phyloP scores from a whole-genome alignment of 345 rosid species.

The Trapa bicornis region DNA sequence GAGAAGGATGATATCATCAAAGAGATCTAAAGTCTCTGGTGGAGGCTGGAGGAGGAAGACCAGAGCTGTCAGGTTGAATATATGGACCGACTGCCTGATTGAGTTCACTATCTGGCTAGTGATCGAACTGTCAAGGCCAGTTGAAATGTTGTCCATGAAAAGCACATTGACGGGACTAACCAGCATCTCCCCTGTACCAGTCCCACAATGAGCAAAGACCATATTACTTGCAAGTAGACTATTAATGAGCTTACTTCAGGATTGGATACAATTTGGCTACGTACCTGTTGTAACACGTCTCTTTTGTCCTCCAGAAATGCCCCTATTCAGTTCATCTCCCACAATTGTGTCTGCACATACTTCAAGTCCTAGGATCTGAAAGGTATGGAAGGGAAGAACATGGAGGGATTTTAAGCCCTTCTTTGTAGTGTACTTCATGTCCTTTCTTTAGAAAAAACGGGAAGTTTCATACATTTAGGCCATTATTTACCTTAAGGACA shows the following conservation, averaged over 20 bases:
- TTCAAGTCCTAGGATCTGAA: conserved; percentile 15
- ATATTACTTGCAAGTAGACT: not conserved
- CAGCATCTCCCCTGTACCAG: conserved; percentile 35
- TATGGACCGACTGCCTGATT: conserved; percentile 35
- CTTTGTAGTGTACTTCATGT: not conserved
- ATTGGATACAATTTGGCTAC: not conserved
- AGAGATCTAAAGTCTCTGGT: conserved; percentile 47
- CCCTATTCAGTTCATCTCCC: conserved; percentile 12
- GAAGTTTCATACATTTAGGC: not conserved
- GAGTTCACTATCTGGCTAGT: conserved; percentile 42
- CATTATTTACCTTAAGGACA: conserved; percentile 9
- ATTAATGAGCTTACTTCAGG: not conserved
- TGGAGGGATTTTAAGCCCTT: not conserved
- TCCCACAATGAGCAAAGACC: not conserved
- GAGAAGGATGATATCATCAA: conserved; percentile 43
- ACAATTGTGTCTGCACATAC: conserved; percentile 8
- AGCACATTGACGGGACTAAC: conserved; percentile 41
- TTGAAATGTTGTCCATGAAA: conserved; percentile 52
- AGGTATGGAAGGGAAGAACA: not conserved
- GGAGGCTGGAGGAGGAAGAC: conserved; percentile 59
- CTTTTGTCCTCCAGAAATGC: conserved; percentile 18
- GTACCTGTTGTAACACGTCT: conserved; percentile 11
- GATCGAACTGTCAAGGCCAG: conserved; percentile 52
- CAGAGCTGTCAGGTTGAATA: conserved; percentile 28
- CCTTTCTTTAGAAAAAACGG: not conserved